phyloP scores from a whole-genome alignment of 148 eudicot genomes.

The Mesembryanthemum crystallinum region DNA sequence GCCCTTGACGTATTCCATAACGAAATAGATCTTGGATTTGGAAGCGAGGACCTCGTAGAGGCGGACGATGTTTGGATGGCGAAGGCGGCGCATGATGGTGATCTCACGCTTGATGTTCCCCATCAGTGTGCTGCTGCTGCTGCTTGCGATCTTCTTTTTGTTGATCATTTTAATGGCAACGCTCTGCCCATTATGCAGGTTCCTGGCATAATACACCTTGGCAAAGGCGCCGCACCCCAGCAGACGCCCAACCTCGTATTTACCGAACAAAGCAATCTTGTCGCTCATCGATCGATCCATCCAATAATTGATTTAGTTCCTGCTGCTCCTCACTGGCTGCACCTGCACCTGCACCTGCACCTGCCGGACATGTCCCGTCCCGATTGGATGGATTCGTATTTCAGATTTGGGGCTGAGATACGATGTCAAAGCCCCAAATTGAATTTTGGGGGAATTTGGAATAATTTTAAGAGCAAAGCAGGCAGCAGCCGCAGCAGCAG shows the following conservation, averaged over 20 bases:
- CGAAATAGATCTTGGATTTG: conserved; percentile 13
- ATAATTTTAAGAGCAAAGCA: too few relatives aligned
- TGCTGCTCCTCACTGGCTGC: too few relatives aligned
- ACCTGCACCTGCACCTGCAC: too few relatives aligned
- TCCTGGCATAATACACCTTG: conserved; percentile 1
- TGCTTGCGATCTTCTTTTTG: conserved; percentile 4
- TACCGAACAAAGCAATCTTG: neutral
- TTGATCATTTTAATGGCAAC: conserved; percentile 15
- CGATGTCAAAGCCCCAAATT: too few relatives aligned
- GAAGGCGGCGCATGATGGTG: conserved; percentile 3
- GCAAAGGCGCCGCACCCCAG: conserved; percentile 16
- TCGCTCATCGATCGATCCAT: too few relatives aligned
- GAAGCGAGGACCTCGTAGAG: conserved; percentile 4
- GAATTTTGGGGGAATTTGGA: too few relatives aligned
- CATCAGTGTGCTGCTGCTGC: neutral
- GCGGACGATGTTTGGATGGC: conserved; percentile 6
- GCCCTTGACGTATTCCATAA: conserved; percentile 10
- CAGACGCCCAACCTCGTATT: conserved; percentile 14
- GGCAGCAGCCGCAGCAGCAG: too few relatives aligned
- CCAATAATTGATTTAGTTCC: too few relatives aligned
- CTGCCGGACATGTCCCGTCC: too few relatives aligned
- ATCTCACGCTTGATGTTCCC: conserved; percentile 12
- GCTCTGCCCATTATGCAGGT: neutral
- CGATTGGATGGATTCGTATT: neutral
- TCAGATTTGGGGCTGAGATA: neutral